Base-by-base conservation (phyloP, 2,329 filamentous ascomycete genomes). In the Endocalyx cinctus region DNA sequence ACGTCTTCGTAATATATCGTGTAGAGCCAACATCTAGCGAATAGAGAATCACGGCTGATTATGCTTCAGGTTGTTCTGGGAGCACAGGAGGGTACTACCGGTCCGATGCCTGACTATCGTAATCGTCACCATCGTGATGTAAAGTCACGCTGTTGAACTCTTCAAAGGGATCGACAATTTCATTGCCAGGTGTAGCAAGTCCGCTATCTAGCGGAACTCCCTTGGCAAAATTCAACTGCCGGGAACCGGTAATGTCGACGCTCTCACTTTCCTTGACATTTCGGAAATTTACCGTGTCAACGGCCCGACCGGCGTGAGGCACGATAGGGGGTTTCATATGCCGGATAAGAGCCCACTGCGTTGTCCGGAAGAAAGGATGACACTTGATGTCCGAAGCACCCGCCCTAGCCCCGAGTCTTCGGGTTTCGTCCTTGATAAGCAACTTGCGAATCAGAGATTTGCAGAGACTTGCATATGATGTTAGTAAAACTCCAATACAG, bases 291-390 rank as follows among this genome's bases (percentile, higher is more conserved):
- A 95, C 72, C 1, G 92, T 96, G 59, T 98, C 92, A 47, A 92
- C 82, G 29, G 86, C 92, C 35, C 85, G 83, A 34, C 88, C 88
- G 58, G 90, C 84, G 52, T 94, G 83, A 8, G 92, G 92, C 27
- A 97, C 83, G 64, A 98, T 98, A 1, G 92, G 92, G 19, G 92
- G 92, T 62, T 96, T 97, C 84, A 89, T 92, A 61, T 98, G 92
- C 34, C 92, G 84, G 47, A 98, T 87, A 25, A 98, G 74, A 16
- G 92, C 92, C 92, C 92, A 98, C 57, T 94, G 88, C 4, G 90
- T 97, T 12, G 83, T 84, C 42, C 88, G 81, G 76, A 98, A 98
- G 72, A 98, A 98, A 10, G 88, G 85, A 54, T 97, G 92, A 2
- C 72, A 81, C 65, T 98, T 98, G 59, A 98, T 94, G 60, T 98